Base-by-base conservation (phyloP, 805 yeast species). In the Barnettozyma californica region DNA sequence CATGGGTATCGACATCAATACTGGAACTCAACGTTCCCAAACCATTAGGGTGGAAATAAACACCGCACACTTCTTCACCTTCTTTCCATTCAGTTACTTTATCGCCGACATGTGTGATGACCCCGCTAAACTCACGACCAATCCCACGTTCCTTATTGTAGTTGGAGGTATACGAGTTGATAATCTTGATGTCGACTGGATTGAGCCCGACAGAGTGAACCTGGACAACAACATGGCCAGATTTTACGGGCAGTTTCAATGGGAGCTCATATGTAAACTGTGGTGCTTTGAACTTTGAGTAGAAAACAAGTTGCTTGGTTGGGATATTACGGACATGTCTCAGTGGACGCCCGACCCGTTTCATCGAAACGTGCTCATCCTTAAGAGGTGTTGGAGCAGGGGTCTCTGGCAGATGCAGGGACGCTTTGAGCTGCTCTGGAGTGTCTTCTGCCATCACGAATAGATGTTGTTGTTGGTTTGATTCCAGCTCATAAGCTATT, bases 41-140 rank as follows among this genome's bases (percentile, higher is more conserved):
- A 16, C 77, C 77, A 53, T 64, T 67, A 21, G 74, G 67, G 42
- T 83, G 85, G 58, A 73, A 73, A 45, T 70, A 74, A 42, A 78
- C 57, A 8, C 92, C 95, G 60, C 81, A 76, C 0, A 86, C 89
- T 37, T 71, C 73, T 55, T 81, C 86, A 35, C 91, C 92, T 21
- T 68, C 76, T 9, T 63, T 64, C 67, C 69, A 82, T 26, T 58
- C 54, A 10, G 56, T 53, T 19, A 68, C 67, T 11, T 63, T 59
- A 14, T 36, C 23, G 9, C 92, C 92, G 19, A 81, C 78, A 26
- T 74, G 73, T 4, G 71, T 69, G 26, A 86, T 68, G 5, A 67
- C 66, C 20, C 95, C 95, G 21, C 80, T 68, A 62, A 77, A 86
- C 53, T 84, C 91, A 56, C 84, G 76, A 1, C 94, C 94, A 26